These are phyloP conservation scores for Termitomyces sp. DNA, from an alignment of 768 basidiomycete species.

Conservation along the genomic window DNA sequence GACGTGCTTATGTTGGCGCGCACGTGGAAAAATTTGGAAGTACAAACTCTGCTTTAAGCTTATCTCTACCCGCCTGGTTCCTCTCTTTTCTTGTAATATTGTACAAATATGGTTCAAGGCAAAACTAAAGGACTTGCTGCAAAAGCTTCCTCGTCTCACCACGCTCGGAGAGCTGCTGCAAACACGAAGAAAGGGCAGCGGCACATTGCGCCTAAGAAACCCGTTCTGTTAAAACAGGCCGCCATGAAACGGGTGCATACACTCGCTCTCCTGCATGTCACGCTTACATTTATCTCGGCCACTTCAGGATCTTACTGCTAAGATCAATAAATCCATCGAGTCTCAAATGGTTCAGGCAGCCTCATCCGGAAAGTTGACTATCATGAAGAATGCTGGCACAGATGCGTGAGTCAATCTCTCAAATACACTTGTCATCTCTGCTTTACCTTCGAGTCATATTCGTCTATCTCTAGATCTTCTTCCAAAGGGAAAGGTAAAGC, in stretches of 20 bases:
- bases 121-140: conserved; percentile 72
- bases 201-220: conserved; percentile 80
- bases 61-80: background rate
- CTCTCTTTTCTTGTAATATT: background rate
- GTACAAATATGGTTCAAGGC: conserved; percentile 66
- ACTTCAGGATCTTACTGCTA: conserved; percentile 73
- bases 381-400: conserved; percentile 72
- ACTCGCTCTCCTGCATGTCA: background rate
- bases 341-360: conserved; percentile 88
- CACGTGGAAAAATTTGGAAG: conserved; percentile 28
- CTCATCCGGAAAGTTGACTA: conserved; percentile 84
- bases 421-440: background rate
- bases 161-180: conserved; percentile 63
- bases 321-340: conserved; percentile 91
- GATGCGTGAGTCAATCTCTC: conserved; percentile 31
- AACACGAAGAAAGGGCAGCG: conserved; percentile 78
- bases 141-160: conserved; percentile 51
- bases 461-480: conserved; percentile 4
- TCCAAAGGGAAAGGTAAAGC: conserved; percentile 17
- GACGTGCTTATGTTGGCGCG: conserved; percentile 16
- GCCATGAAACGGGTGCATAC: conserved; percentile 68
- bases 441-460: background rate
- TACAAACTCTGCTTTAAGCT: background rate
- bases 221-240: conserved; percentile 65
- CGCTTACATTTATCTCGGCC: background rate